Evolutionary conservation across 768 basidiomycete genomes (phyloP).

Genomic region (Lactifluus volemus): DNA sequence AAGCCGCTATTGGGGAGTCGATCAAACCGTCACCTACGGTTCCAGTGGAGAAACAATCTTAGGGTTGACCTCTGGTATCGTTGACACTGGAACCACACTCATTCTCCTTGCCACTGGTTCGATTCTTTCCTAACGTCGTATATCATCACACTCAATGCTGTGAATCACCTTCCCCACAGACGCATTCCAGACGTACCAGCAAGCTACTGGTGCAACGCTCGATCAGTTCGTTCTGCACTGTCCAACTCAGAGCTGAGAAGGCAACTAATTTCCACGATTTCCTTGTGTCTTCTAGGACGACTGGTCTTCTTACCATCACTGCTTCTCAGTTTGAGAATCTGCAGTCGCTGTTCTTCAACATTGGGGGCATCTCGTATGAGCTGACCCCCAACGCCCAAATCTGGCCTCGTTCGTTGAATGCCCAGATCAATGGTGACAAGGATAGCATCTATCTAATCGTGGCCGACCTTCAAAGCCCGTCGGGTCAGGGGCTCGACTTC

Average conservation of each 20-base stretch:
- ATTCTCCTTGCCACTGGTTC: constrained; percentile 40
- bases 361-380: too few relatives aligned
- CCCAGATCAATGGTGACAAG: constrained; percentile 43
- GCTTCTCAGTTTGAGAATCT: too few relatives aligned
- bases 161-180: too few relatives aligned
- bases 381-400: constrained; percentile 51
- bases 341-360: too few relatives aligned
- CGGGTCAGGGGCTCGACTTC: constrained; percentile 26
- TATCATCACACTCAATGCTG: too few relatives aligned
- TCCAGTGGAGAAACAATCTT: constrained; percentile 25
- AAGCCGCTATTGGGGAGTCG: constrained; percentile 41
- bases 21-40: constrained; percentile 35
- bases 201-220: too few relatives aligned
- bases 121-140: neutral
- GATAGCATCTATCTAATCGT: constrained; percentile 33
- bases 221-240: too few relatives aligned
- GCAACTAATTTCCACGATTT: too few relatives aligned
- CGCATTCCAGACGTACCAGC: too few relatives aligned
- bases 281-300: too few relatives aligned
- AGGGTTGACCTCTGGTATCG: constrained; percentile 35
- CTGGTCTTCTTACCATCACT: too few relatives aligned
- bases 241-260: too few relatives aligned
- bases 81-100: constrained; percentile 48
- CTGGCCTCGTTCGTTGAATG: constrained; percentile 56
- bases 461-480: constrained; percentile 19